phyloP scores from a whole-genome alignment of 176 grass and related monocot genomes.

The Triticum dicoccoides region DNA sequence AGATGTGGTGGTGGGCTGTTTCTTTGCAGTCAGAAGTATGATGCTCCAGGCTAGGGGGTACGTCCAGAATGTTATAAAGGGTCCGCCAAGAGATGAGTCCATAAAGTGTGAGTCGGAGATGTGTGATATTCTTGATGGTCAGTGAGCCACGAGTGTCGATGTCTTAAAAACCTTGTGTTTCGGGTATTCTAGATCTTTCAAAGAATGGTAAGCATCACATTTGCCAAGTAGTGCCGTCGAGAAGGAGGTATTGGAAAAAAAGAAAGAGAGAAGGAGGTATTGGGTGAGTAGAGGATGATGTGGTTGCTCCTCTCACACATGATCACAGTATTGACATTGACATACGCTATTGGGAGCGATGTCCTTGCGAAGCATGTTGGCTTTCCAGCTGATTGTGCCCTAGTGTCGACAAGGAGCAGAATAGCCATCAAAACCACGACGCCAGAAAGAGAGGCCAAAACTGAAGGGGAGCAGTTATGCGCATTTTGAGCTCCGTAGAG shows the following conservation, averaged over 20 bases:
- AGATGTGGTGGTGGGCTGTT: background rate
- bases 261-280: no score
- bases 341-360: background rate
- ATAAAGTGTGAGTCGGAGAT: background rate
- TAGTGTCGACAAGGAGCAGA: background rate
- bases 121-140: background rate
- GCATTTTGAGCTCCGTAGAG: no score
- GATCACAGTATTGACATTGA: background rate
- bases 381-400: background rate
- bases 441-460: no score
- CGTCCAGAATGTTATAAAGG: no score
- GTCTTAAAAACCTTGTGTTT: background rate
- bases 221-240: background rate
- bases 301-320: background rate
- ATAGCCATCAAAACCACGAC: no score
- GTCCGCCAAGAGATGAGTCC: no score
- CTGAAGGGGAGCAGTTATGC: no score
- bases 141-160: background rate
- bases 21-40: background rate
- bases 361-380: background rate
- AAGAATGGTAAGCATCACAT: background rate
- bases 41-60: no score
- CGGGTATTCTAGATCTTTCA: background rate
- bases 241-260: no score
- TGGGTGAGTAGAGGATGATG: background rate